A percentile compares a stretch with the other conserved stretches of the same genome.
These are phyloP conservation scores for Backusella circina DNA, from an alignment of 192 early-diverging fungal species.

Conservation along the genomic window DNA sequence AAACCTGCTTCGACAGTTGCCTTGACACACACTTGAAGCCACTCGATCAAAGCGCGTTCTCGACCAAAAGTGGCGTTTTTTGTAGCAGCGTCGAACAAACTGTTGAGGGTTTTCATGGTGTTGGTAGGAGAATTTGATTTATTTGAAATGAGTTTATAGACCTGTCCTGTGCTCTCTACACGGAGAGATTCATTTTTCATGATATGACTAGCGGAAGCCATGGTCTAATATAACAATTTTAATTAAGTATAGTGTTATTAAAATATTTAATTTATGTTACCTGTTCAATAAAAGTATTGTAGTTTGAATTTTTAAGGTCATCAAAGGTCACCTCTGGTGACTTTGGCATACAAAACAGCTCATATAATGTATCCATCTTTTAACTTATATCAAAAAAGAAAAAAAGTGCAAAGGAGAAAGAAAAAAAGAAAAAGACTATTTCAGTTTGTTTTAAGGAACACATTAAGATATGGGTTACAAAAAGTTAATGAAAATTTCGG, in stretches of 20 bases:
- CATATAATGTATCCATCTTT: not conserved
- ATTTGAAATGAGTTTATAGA: conserved; percentile 4
- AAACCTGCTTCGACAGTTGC: conserved; percentile 9
- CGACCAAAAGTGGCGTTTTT: conserved; percentile 1
- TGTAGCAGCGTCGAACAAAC: conserved; percentile 20
- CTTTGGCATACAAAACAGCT: conserved; percentile 1
- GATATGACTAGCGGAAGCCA: not conserved
- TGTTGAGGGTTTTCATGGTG: conserved; percentile 9
- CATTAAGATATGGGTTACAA: not conserved
- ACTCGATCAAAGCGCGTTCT: conserved; percentile 24
- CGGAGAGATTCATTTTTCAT: not conserved
- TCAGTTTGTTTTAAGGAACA: not conserved
- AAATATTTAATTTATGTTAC: conserved; percentile 2
- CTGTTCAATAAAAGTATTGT: not conserved
- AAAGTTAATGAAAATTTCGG: not conserved
- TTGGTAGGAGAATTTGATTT: conserved; percentile 30
- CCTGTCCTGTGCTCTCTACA: not conserved
- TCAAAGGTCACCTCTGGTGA: not conserved
- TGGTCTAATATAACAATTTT: not conserved
- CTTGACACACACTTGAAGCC: conserved; percentile 26
- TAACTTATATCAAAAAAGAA: not conserved
- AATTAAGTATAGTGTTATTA: not conserved
- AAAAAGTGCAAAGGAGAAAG: not conserved
- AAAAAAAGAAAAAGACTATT: not conserved
- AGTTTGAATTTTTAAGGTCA: conserved; percentile 4